These are phyloP conservation scores for Ganoderma sinense DNA, from an alignment of 1,284 basidiomycete species.

Conservation along the genomic window DNA sequence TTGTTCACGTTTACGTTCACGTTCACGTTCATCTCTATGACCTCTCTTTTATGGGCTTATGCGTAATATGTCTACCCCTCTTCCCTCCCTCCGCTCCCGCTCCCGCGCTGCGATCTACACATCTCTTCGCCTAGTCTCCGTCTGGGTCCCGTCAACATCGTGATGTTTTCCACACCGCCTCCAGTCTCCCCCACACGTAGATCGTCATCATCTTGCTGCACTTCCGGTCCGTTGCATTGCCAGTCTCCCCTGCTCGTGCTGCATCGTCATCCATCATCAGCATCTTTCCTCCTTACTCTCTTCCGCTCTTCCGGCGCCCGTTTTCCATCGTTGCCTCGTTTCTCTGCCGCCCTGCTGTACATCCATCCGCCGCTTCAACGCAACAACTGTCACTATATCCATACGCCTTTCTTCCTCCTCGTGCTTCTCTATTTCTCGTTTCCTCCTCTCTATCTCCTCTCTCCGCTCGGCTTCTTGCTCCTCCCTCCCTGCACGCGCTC, in stretches of 20 bases:
- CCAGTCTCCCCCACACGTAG: slow-evolving; percentile 25
- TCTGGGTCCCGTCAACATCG: slow-evolving; percentile 24
- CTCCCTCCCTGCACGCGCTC: not conserved
- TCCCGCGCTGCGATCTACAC: slow-evolving; percentile 10
- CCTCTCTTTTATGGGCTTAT: slow-evolving; percentile 28
- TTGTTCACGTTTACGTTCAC: slow-evolving; percentile 4
- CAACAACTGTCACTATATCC: slow-evolving; percentile 30
- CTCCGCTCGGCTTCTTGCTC: slow-evolving; percentile 6
- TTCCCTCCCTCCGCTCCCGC: slow-evolving; percentile 10
- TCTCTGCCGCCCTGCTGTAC: slow-evolving; percentile 18
- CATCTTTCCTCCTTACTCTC: slow-evolving; percentile 13
- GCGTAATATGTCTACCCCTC: slow-evolving; percentile 29
- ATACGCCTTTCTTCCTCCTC: slow-evolving; percentile 25
- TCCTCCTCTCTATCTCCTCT: slow-evolving; percentile 14
- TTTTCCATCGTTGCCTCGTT: slow-evolving; percentile 11
- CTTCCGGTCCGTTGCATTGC: slow-evolving; percentile 28
- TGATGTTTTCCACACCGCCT: slow-evolving; percentile 25
- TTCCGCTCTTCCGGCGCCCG: slow-evolving; percentile 17
- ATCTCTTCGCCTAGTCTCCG: slow-evolving; percentile 14
- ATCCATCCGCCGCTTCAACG: slow-evolving; percentile 20
- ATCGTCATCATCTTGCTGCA: slow-evolving; percentile 30
- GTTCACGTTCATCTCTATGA: slow-evolving; percentile 22
- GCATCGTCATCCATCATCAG: slow-evolving; percentile 28
- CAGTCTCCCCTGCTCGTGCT: slow-evolving; percentile 20
- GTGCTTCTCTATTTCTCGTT: slow-evolving; percentile 14